These are phyloP conservation scores for Dactylorhiza incarnata DNA, from an alignment of 106 monocot genomes.

Conservation along the genomic window DNA sequence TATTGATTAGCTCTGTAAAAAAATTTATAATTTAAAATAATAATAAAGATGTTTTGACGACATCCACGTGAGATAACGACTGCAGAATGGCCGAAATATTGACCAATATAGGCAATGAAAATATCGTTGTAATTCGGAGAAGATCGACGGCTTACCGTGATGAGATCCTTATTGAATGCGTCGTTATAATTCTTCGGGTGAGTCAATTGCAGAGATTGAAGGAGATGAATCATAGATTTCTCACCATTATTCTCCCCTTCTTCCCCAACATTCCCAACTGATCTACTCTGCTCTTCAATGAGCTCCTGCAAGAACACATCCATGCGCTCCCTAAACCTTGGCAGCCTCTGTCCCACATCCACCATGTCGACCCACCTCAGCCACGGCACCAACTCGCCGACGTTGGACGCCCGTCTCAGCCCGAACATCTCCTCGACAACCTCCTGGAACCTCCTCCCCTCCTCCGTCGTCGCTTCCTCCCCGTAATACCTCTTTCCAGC, in stretches of 20 bases:
- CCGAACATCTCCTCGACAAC: slow-evolving; percentile 1
- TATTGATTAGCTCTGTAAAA: too few relatives aligned
- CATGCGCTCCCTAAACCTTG: neutral
- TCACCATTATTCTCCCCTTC: neutral
- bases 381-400: neutral
- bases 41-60: too few relatives aligned
- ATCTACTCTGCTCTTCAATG: neutral
- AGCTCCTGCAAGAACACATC: slow-evolving; percentile 3
- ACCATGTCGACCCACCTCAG: slow-evolving; percentile 3
- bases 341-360: slow-evolving; percentile 7
- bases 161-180: neutral
- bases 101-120: too few relatives aligned
- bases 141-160: neutral
- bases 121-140: neutral
- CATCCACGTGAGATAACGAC: too few relatives aligned
- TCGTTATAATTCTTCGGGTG: neutral
- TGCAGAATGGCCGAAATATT: too few relatives aligned
- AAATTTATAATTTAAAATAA: too few relatives aligned
- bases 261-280: neutral
- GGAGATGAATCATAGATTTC: neutral
- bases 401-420: neutral
- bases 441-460: slow-evolving; percentile 2
- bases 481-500: slow-evolving; percentile 12
- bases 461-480: neutral
- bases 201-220: neutral